Evolutionary conservation across 1,284 basidiomycete genomes (phyloP).

Genomic region (Marasmius tenuissimus): DNA sequence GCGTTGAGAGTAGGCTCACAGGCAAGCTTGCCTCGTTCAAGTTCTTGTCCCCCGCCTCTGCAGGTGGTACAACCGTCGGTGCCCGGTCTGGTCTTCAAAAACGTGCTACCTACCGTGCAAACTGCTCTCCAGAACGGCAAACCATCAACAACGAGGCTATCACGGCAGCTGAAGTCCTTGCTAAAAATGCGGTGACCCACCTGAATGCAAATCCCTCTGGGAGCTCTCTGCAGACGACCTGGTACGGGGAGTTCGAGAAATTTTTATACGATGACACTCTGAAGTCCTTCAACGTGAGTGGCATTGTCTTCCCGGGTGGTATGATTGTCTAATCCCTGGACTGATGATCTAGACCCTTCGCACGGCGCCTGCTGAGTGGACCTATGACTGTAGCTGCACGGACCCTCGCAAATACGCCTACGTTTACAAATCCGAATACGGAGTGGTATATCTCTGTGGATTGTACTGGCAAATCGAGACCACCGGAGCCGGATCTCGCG

Average conservation of each 20-base stretch:
- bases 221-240: constrained; percentile 9
- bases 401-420: not conserved
- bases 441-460: not conserved
- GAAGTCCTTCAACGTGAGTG: not conserved
- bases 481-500: not conserved
- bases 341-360: constrained; percentile 1
- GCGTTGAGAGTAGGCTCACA: not conserved
- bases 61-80: not conserved
- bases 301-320: not conserved
- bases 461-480: not conserved
- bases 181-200: not conserved
- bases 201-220: constrained; percentile 8
- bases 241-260: constrained; percentile 8
- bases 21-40: constrained; percentile 5
- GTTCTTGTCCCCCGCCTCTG: not conserved
- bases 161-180: constrained; percentile 1
- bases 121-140: constrained; percentile 1
- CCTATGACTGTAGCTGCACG: constrained; percentile 11
- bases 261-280: not conserved
- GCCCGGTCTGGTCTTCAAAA: not conserved
- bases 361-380: constrained; percentile 1
- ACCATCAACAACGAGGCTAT: constrained; percentile 8
- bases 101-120: constrained; percentile 4
- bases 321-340: not conserved
- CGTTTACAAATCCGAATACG: constrained; percentile 22